These are phyloP conservation scores for Exophiala xenobiotica DNA, from an alignment of 2,329 filamentous ascomycete genomes.

Conservation along the genomic window DNA sequence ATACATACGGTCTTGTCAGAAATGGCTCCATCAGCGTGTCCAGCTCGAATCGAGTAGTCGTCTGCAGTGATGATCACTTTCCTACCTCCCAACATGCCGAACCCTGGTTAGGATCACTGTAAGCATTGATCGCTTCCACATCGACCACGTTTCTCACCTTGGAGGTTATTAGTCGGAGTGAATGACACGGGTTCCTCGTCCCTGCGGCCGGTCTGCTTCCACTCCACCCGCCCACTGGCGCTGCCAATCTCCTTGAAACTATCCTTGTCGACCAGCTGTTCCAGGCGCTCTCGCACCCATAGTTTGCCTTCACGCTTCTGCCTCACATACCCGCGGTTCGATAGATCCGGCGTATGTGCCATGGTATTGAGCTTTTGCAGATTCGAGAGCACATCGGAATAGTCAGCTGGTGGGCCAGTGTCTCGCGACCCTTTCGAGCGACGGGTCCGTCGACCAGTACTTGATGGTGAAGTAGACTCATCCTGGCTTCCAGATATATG, in stretches of 20 bases:
- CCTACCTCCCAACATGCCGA: slow-evolving; percentile 5
- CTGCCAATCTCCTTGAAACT: slow-evolving; percentile 62
- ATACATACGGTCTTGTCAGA: slow-evolving; percentile 50
- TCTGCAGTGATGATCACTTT: slow-evolving; percentile 61
- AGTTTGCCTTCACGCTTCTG: slow-evolving; percentile 65
- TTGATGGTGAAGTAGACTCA: background rate
- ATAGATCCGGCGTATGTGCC: slow-evolving; percentile 55
- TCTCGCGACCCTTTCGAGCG: slow-evolving; percentile 5
- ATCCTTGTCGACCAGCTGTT: slow-evolving; percentile 55
- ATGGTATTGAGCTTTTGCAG: slow-evolving; percentile 53
- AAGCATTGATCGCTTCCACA: slow-evolving; percentile 40
- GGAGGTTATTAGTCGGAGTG: slow-evolving; percentile 62
- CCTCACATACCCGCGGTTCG: slow-evolving; percentile 57
- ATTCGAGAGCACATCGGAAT: slow-evolving; percentile 61
- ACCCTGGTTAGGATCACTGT: background rate
- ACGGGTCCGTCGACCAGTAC: background rate
- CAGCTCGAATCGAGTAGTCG: slow-evolving; percentile 62
- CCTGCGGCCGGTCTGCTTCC: slow-evolving; percentile 46
- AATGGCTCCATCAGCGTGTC: slow-evolving; percentile 62
- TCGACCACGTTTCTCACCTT: slow-evolving; percentile 44
- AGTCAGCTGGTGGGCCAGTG: slow-evolving; percentile 55
- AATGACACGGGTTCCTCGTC: slow-evolving; percentile 53
- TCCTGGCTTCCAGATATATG: background rate
- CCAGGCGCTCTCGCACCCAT: slow-evolving; percentile 63
- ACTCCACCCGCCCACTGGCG: slow-evolving; percentile 58